A percentile compares a stretch with the other conserved stretches of the same genome.
phyloP scores from a whole-genome alignment of 108 stramenopile species.

The Fistulifera solaris region DNA sequence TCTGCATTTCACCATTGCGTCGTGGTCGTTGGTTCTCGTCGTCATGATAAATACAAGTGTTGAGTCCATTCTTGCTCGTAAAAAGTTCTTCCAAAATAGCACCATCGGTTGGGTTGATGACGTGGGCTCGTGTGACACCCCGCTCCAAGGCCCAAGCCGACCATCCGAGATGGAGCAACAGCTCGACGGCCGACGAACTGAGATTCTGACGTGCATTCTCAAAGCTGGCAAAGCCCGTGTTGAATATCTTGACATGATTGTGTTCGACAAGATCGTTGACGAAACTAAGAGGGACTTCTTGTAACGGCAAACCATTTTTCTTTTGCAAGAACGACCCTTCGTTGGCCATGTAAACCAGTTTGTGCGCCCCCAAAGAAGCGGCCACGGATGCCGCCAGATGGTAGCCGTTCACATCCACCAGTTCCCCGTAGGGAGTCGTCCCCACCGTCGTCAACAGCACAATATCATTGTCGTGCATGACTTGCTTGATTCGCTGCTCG shows the following conservation, averaged over 20 bases:
- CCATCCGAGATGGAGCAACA: conserved; percentile 52
- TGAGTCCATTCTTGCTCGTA: conserved; percentile 40
- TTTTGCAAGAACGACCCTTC: conserved; percentile 33
- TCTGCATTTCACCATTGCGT: not conserved
- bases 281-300: conserved; percentile 26
- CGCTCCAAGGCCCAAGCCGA: conserved; percentile 40
- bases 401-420: conserved; percentile 42
- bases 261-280: conserved; percentile 14
- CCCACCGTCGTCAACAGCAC: conserved; percentile 52
- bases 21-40: conserved; percentile 11
- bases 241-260: conserved; percentile 11
- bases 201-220: conserved; percentile 8
- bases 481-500: conserved; percentile 24
- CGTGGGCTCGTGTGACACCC: conserved; percentile 58
- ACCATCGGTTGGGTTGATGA: conserved; percentile 46
- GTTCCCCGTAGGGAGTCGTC: conserved; percentile 30
- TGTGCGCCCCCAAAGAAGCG: conserved; percentile 34
- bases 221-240: conserved; percentile 17
- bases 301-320: conserved; percentile 14
- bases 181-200: conserved; percentile 7
- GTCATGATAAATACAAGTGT: conserved; percentile 51
- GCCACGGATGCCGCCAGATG: conserved; percentile 45
- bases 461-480: conserved; percentile 35
- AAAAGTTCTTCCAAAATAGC: conserved; percentile 52
- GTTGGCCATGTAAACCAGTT: conserved; percentile 45